These are phyloP conservation scores for Stygiomarasmius scandens DNA, from an alignment of 1,284 basidiomycete species.

Conservation along the genomic window DNA sequence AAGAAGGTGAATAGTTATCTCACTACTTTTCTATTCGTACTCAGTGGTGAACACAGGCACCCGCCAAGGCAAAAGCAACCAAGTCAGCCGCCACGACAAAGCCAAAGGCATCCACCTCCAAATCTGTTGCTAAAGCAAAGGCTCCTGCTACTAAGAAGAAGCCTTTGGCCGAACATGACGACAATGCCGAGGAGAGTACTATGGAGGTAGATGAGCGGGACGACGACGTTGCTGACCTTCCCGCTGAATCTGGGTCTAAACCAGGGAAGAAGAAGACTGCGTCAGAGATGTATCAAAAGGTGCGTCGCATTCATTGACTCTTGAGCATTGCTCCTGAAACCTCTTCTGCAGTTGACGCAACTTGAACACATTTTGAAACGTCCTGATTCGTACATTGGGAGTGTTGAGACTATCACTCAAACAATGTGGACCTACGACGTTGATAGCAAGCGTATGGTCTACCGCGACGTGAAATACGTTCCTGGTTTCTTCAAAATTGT, in stretches of 20 bases:
- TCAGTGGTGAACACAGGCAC: conserved; percentile 24
- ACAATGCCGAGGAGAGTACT: conserved; percentile 49
- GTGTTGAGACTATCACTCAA: conserved; percentile 84
- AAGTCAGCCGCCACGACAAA: conserved; percentile 40
- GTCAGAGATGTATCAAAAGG: conserved; percentile 93
- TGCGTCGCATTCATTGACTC: conserved; percentile 33
- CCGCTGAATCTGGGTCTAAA: conserved; percentile 25
- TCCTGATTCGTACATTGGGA: conserved; percentile 98
- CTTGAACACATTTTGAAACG: conserved; percentile 96
- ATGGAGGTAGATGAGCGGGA: conserved; percentile 46
- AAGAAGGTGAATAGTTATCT: conserved; percentile 53
- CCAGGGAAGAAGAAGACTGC: conserved; percentile 78
- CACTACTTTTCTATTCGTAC: conserved; percentile 16
- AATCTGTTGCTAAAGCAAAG: conserved; percentile 43
- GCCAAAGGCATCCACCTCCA: conserved; percentile 32
- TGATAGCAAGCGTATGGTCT: conserved; percentile 78
- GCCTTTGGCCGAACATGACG: conserved; percentile 64
- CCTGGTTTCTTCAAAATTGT: conserved; percentile 99
- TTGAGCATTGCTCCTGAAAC: not conserved
- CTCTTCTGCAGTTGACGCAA: conserved; percentile 80
- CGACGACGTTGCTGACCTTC: conserved; percentile 44
- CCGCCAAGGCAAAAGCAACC: conserved; percentile 27
- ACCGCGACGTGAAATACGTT: conserved; percentile 87
- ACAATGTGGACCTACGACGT: conserved; percentile 91
- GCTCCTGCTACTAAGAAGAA: conserved; percentile 67